Conservation (phyloP, 306 rosid genomes). For the Quercus wislizeni region DNA sequence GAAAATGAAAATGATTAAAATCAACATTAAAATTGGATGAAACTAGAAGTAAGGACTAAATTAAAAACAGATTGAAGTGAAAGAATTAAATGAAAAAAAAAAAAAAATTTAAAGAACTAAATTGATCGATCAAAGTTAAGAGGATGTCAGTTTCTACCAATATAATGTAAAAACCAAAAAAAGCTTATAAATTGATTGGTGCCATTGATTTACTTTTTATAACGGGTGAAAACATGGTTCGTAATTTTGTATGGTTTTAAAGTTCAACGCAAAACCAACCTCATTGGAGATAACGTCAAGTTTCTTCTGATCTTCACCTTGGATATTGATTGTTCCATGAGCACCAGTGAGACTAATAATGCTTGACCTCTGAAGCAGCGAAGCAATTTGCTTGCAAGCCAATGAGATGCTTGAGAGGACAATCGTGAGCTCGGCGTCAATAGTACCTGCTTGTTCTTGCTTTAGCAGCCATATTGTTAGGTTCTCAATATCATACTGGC, state of each 20-base stretch:
- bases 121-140: too few relatives aligned
- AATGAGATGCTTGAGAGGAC: slow-evolving; percentile 42
- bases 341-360: slow-evolving; percentile 36
- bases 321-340: slow-evolving; percentile 36
- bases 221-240: too few relatives aligned
- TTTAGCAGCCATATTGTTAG: slow-evolving; percentile 40
- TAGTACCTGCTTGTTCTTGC: slow-evolving; percentile 34
- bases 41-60: too few relatives aligned
- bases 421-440: slow-evolving; percentile 40
- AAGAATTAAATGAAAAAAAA: too few relatives aligned
- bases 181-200: too few relatives aligned
- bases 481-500: slow-evolving; percentile 19
- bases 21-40: too few relatives aligned
- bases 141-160: too few relatives aligned
- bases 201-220: too few relatives aligned
- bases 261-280: neutral
- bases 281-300: slow-evolving; percentile 47
- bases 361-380: slow-evolving; percentile 41
- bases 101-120: too few relatives aligned
- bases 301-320: slow-evolving; percentile 53
- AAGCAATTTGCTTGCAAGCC: slow-evolving; percentile 45
- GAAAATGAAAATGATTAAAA: too few relatives aligned
- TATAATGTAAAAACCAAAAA: too few relatives aligned
- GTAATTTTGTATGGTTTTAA: neutral
- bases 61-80: too few relatives aligned